phyloP scores from a whole-genome alignment of 805 yeast genomes.

The Kodamaea neixiangensis region DNA sequence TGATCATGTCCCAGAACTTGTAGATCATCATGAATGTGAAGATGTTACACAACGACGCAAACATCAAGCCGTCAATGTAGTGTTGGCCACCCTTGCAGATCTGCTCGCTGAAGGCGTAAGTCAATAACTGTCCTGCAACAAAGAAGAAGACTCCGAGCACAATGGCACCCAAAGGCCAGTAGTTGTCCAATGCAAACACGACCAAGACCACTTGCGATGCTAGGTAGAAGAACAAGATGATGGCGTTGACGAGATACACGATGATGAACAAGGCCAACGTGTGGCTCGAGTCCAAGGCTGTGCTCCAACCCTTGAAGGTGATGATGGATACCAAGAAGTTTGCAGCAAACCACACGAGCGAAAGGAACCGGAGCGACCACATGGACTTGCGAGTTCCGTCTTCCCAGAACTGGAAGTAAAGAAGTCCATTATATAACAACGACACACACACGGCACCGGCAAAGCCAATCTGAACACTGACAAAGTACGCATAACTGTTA shows the following conservation, averaged over 20 bases:
- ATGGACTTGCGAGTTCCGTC: constrained; percentile 79
- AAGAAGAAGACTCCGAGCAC: constrained; percentile 71
- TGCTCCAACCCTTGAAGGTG: constrained; percentile 68
- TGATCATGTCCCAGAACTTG: constrained; percentile 95
- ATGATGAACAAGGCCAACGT: constrained; percentile 73
- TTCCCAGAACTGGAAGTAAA: constrained; percentile 92
- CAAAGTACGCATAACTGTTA: constrained; percentile 74
- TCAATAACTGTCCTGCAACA: constrained; percentile 73
- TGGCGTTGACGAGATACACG: constrained; percentile 69
- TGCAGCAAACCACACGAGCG: constrained; percentile 59
- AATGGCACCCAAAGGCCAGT: constrained; percentile 92
- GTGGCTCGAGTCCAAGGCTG: constrained; percentile 45
- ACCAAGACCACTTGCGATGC: constrained; percentile 70
- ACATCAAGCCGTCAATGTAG: constrained; percentile 86
- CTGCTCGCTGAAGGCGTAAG: constrained; percentile 64
- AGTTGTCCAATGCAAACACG: constrained; percentile 63
- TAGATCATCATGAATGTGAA: constrained; percentile 92
- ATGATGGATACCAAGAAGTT: constrained; percentile 68
- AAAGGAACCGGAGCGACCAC: constrained; percentile 51
- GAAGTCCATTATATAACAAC: constrained; percentile 69
- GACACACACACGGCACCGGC: constrained; percentile 72
- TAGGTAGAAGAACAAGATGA: constrained; percentile 61
- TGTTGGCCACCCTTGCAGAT: constrained; percentile 78
- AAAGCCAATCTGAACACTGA: constrained; percentile 75
- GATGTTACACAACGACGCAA: constrained; percentile 77